These are phyloP conservation scores for Tylopilus sp. DNA, from an alignment of 1,284 basidiomycete genomes.

Conservation along the genomic window DNA sequence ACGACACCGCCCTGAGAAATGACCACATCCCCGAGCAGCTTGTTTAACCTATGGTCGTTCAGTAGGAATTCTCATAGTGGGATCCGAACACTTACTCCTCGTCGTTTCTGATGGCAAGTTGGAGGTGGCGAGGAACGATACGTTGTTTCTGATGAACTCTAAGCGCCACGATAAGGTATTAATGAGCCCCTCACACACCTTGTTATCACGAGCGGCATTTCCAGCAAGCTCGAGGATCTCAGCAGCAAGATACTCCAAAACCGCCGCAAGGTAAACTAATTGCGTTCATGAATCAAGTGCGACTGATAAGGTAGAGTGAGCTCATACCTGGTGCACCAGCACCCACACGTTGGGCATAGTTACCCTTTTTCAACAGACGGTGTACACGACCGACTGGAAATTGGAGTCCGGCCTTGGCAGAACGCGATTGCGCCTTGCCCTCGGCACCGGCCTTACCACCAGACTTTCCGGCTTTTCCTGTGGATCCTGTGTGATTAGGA, in stretches of 20 bases:
- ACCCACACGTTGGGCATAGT: constrained; percentile 77
- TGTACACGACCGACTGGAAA: constrained; percentile 93
- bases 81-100: constrained; percentile 57
- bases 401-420: constrained; percentile 67
- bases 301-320: neutral
- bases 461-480: constrained; percentile 57
- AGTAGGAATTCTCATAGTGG: neutral
- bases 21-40: constrained; percentile 77
- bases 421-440: constrained; percentile 68
- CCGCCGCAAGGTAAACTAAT: constrained; percentile 71
- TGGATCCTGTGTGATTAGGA: constrained; percentile 10
- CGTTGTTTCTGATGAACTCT: constrained; percentile 58
- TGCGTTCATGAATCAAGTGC: neutral
- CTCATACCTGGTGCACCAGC: constrained; percentile 73
- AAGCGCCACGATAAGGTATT: neutral
- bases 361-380: constrained; percentile 80
- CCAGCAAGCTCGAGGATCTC: constrained; percentile 88
- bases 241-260: constrained; percentile 80
- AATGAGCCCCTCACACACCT: constrained; percentile 34
- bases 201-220: constrained; percentile 80
- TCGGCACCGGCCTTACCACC: constrained; percentile 55
- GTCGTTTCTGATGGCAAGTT: constrained; percentile 86
- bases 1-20: constrained; percentile 92
- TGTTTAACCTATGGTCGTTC: constrained; percentile 49
- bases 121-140: constrained; percentile 87